Percentiles rank a stretch among this genome's conserved stretches.
phyloP scores from a whole-genome alignment of 257 asterid genomes.

The Solanum pinnatisectum region DNA sequence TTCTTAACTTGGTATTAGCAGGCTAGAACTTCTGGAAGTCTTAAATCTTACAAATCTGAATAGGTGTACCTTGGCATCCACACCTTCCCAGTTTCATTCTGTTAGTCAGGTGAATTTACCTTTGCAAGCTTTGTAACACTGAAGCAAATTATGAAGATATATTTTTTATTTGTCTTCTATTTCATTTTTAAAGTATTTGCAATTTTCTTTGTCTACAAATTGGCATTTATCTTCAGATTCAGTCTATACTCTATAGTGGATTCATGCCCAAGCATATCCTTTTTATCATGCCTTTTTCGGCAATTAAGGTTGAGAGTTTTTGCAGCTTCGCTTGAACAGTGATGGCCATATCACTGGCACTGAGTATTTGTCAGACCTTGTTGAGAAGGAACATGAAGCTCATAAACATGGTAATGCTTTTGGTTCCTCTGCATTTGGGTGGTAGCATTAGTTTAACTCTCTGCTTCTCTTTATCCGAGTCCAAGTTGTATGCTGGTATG shows the following conservation, averaged over 20 bases:
- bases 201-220: not conserved
- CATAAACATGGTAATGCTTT: constrained; percentile 72
- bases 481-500: not conserved
- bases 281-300: not conserved
- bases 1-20: not conserved
- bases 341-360: constrained; percentile 79
- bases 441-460: not conserved
- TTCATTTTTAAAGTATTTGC: not conserved
- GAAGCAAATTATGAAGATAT: not conserved
- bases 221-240: not conserved
- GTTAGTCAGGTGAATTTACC: not conserved
- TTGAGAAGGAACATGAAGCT: constrained; percentile 72
- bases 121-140: not conserved
- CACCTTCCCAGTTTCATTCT: not conserved
- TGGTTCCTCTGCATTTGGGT: not conserved
- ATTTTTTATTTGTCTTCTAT: not conserved
- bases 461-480: not conserved
- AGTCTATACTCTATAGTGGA: not conserved
- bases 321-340: constrained; percentile 80
- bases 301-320: constrained; percentile 6
- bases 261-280: not conserved
- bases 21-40: not conserved
- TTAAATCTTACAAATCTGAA: not conserved
- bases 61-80: not conserved
- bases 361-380: constrained; percentile 87